Evolutionary conservation across 73 alveolate genomes (phyloP).

Genomic region (Breviolum minutum): DNA sequence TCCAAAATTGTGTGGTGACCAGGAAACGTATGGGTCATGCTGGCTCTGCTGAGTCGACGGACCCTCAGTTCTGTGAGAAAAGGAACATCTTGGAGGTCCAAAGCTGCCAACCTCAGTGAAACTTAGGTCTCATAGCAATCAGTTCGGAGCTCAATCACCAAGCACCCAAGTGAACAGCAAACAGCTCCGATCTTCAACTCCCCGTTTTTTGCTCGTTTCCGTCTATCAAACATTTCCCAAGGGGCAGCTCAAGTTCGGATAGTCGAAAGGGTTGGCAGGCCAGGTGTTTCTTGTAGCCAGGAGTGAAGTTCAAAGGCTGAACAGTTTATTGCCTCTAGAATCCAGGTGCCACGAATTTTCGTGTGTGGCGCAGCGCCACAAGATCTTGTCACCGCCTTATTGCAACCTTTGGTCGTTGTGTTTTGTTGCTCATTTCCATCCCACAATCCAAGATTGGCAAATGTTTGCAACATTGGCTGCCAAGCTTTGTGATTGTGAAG

Average conservation of each 20-base stretch:
- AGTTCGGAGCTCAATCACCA: neutral
- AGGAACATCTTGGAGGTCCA: neutral
- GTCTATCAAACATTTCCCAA: neutral
- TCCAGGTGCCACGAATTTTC: conserved; percentile 73
- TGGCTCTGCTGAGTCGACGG: conserved; percentile 75
- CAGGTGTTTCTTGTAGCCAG: neutral
- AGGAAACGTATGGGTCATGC: conserved; percentile 93
- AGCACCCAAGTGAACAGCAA: neutral
- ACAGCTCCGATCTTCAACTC: neutral
- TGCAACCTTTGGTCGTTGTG: neutral
- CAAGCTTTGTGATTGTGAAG: neutral
- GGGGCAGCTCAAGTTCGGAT: conserved; percentile 54
- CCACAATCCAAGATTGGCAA: too few species aligned
- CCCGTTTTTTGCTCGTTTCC: neutral
- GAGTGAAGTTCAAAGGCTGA: too few species aligned
- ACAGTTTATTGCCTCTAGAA: too few species aligned
- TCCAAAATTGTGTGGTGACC: neutral
- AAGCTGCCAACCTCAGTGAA: neutral
- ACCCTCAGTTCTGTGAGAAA: neutral
- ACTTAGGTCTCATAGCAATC: conserved; percentile 33
- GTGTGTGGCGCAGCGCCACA: conserved; percentile 77
- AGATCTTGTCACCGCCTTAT: conserved; percentile 28
- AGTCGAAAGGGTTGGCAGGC: conserved; percentile 57
- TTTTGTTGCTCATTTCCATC: too few species aligned
- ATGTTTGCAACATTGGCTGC: neutral